Conservation (phyloP, 257 asterid genomes). For the Sherardia arvensis region DNA sequence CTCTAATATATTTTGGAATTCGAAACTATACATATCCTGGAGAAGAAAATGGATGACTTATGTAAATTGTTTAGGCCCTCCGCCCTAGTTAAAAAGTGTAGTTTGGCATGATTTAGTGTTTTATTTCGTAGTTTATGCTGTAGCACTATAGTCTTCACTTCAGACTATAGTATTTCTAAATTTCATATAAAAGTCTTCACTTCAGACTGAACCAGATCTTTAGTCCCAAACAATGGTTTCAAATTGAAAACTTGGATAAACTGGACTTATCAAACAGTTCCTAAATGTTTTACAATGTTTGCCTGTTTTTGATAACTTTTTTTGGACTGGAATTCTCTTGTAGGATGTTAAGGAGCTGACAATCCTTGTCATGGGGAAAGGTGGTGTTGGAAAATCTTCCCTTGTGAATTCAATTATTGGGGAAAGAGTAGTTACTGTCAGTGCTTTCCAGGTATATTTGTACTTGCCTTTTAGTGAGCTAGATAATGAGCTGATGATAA, state of each 20-base stretch:
- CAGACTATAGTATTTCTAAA: not conserved
- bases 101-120: not conserved
- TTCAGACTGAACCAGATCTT: not conserved
- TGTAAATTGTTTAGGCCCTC: not conserved
- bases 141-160: not conserved
- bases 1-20: not conserved
- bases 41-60: not conserved
- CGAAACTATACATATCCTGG: not conserved
- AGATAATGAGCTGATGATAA: constrained; percentile 5
- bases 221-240: not conserved
- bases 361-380: constrained; percentile 92
- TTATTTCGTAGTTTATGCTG: not conserved
- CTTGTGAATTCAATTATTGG: constrained; percentile 82
- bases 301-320: not conserved
- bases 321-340: constrained; percentile 1
- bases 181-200: not conserved
- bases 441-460: constrained; percentile 81
- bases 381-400: constrained; percentile 98
- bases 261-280: not conserved
- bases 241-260: too few relatives aligned
- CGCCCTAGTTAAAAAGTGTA: too few relatives aligned
- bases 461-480: constrained; percentile 1
- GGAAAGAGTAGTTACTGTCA: constrained; percentile 81
- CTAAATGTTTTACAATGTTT: not conserved
- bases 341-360: constrained; percentile 77